Evolutionary conservation across 2,329 filamentous ascomycete genomes (phyloP).

Genomic region (Colletotrichum liriopes): DNA sequence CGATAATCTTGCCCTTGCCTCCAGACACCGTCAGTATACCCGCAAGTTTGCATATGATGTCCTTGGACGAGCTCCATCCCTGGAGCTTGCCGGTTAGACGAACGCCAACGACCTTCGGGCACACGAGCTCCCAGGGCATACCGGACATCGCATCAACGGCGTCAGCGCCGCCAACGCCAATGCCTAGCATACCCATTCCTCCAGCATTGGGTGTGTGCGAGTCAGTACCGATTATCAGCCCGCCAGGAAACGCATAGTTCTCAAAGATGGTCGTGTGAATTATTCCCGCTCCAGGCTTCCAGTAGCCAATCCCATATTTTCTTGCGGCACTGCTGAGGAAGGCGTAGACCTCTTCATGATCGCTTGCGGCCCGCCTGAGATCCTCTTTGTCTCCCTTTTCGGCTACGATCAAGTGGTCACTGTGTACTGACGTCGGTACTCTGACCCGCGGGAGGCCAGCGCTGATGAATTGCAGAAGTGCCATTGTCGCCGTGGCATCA

Average conservation of each 20-base stretch:
- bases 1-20: slow-evolving; percentile 54
- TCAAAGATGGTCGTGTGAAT: slow-evolving; percentile 59
- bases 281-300: slow-evolving; percentile 55
- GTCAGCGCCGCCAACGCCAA: slow-evolving; percentile 63
- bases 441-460: slow-evolving; percentile 56
- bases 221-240: slow-evolving; percentile 55
- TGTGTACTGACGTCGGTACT: slow-evolving; percentile 57
- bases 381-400: slow-evolving; percentile 52
- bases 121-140: slow-evolving; percentile 54
- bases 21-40: slow-evolving; percentile 53
- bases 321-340: slow-evolving; percentile 57
- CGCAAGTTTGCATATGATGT: slow-evolving; percentile 56
- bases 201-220: slow-evolving; percentile 57
- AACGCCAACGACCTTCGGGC: slow-evolving; percentile 52
- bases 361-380: slow-evolving; percentile 46
- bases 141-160: slow-evolving; percentile 60
- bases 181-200: slow-evolving; percentile 54
- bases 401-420: slow-evolving; percentile 55
- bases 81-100: slow-evolving; percentile 49
- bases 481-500: slow-evolving; percentile 61
- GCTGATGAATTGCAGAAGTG: slow-evolving; percentile 59
- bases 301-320: slow-evolving; percentile 62
- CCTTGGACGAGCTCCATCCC: slow-evolving; percentile 53
- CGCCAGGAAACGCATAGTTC: slow-evolving; percentile 56
- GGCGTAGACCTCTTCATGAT: slow-evolving; percentile 56